Evolutionary conservation across 2,329 filamentous ascomycete genomes (phyloP).

Genomic region (Ceratocystis variospora): DNA sequence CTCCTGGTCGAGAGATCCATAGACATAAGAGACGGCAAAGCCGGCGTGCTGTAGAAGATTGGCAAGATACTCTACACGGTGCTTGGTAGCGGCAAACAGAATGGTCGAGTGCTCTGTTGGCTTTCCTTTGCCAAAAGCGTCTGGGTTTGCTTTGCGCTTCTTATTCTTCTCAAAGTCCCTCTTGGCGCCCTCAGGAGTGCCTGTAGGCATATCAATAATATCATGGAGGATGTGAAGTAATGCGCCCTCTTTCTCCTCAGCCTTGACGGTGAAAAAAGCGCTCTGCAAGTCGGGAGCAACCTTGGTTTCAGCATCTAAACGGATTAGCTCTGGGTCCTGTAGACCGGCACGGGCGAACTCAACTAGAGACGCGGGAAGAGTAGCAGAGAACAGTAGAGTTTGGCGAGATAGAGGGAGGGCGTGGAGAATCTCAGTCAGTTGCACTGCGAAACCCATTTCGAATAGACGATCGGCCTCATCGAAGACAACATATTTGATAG

Average conservation of each 20-base stretch:
- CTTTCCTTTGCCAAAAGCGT: slow-evolving; percentile 46
- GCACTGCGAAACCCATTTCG: slow-evolving; percentile 94
- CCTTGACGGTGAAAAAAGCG: slow-evolving; percentile 88
- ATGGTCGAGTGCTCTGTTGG: slow-evolving; percentile 88
- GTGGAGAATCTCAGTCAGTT: slow-evolving; percentile 84
- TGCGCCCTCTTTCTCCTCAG: slow-evolving; percentile 84
- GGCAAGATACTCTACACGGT: slow-evolving; percentile 89
- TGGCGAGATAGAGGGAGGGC: slow-evolving; percentile 73
- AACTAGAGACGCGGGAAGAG: slow-evolving; percentile 81
- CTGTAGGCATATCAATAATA: slow-evolving; percentile 79
- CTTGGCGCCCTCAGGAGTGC: slow-evolving; percentile 39
- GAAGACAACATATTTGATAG: slow-evolving; percentile 87
- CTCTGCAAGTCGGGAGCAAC: slow-evolving; percentile 92
- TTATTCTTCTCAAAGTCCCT: slow-evolving; percentile 38
- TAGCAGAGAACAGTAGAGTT: slow-evolving; percentile 89
- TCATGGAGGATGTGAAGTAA: slow-evolving; percentile 80
- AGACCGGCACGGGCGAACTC: slow-evolving; percentile 90
- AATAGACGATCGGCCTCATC: slow-evolving; percentile 95
- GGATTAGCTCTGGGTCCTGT: slow-evolving; percentile 79
- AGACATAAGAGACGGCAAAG: slow-evolving; percentile 85
- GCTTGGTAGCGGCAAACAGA: slow-evolving; percentile 86
- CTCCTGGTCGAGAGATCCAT: slow-evolving; percentile 86
- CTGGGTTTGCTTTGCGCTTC: slow-evolving; percentile 57
- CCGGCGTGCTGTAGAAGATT: slow-evolving; percentile 66
- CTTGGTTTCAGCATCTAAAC: slow-evolving; percentile 88